These are phyloP conservation scores for Paramecium sonneborni DNA, from an alignment of 73 alveolate genomes.

Conservation along the genomic window DNA sequence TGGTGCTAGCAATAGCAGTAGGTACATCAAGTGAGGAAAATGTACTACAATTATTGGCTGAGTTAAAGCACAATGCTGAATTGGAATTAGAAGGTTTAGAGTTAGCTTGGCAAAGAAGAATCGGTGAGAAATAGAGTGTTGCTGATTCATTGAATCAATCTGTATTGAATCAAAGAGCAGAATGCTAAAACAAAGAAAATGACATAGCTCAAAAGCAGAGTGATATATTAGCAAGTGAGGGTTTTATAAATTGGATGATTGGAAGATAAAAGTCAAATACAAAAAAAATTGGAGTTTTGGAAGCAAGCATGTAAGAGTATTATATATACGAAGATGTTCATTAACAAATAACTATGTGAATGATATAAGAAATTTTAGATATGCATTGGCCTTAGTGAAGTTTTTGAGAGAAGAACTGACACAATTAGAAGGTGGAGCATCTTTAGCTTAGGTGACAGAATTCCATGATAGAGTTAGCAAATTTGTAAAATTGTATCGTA, in stretches of 20 bases:
- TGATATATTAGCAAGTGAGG: neutral
- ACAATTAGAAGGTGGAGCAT: neutral
- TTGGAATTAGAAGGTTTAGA: constrained; percentile 35
- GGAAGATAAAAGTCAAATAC: constrained; percentile 1
- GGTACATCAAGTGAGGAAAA: constrained; percentile 29
- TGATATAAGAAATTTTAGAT: neutral
- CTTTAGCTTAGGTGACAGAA: neutral
- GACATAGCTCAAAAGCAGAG: neutral
- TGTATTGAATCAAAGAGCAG: neutral
- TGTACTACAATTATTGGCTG: constrained; percentile 6
- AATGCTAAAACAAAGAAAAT: neutral
- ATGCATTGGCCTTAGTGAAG: neutral
- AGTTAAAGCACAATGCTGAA: constrained; percentile 32
- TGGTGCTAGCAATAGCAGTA: neutral
- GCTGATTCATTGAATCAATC: constrained; percentile 15
- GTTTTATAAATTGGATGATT: constrained; percentile 30
- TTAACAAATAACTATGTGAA: constrained; percentile 10
- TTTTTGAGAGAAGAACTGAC: neutral
- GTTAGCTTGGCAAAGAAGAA: constrained; percentile 46
- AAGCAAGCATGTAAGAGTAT: constrained; percentile 6
- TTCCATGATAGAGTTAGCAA: neutral
- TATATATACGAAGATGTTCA: neutral
- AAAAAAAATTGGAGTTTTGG: constrained; percentile 31
- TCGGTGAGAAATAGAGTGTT: neutral
- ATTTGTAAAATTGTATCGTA: neutral